Conservation (phyloP, 1,139 yeast genomes). For the Diutina scorzettiae region DNA sequence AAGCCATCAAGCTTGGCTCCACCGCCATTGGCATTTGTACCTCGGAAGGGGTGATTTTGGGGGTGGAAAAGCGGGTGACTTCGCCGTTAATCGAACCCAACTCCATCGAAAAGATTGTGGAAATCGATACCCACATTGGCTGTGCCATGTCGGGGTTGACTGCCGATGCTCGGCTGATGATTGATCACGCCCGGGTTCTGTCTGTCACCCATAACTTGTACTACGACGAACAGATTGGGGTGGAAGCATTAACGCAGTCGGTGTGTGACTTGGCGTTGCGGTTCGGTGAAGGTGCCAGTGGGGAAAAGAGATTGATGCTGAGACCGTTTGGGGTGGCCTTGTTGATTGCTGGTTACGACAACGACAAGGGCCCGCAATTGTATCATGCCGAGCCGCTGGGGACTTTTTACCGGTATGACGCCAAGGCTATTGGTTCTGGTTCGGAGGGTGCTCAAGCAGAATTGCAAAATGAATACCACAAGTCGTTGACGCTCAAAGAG, state of each 20-base stretch:
- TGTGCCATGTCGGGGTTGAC: constrained; percentile 99
- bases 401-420: constrained; percentile 93
- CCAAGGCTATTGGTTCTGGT: constrained; percentile 98
- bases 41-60: constrained; percentile 91
- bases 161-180: constrained; percentile 97
- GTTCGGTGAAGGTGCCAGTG: constrained; percentile 97
- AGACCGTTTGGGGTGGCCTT: constrained; percentile 99
- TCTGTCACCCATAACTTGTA: constrained; percentile 81
- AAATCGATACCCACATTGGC: constrained; percentile 88
- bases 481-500: constrained; percentile 83
- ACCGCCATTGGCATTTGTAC: constrained; percentile 97
- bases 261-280: constrained; percentile 95
- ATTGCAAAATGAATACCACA: constrained; percentile 91
- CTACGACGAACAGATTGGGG: constrained; percentile 86
- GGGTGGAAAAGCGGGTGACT: constrained; percentile 95
- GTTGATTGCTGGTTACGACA: constrained; percentile 86
- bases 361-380: constrained; percentile 90
- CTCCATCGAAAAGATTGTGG: constrained; percentile 92
- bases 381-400: constrained; percentile 99
- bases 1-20: constrained; percentile 92
- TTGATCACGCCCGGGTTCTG: constrained; percentile 93
- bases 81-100: constrained; percentile 84
- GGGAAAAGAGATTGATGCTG: constrained; percentile 94
- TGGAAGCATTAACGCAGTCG: constrained; percentile 89
- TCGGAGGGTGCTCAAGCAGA: constrained; percentile 99